Base-by-base conservation (phyloP, 2,329 filamentous ascomycete species). In the Uncinocarpus reesii region DNA sequence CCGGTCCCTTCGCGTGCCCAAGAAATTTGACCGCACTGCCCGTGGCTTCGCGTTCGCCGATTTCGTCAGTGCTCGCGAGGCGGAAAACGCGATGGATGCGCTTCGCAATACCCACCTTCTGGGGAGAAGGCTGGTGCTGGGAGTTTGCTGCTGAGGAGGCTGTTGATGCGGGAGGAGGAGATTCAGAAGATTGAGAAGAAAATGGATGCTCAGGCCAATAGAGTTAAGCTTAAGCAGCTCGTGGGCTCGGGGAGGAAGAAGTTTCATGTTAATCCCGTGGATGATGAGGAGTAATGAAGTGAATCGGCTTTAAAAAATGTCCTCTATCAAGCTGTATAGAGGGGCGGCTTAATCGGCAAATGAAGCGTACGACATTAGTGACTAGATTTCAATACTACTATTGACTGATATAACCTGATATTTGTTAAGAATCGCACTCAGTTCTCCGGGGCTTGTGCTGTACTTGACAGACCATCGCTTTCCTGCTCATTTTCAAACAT, bases 161-260 rank as follows among this genome's bases (percentile, higher is more conserved):
- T 32, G 76, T 92, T 56, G 89, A 96, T 70, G 83, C 92, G 2
- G n/a, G 92, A 98, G 71, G 87, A 89, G 68, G 89, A 96, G 70
- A 92, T 98, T 63, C 83, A 85, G 65, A 90, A 87, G 72, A 95
- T 98, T 84, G 86, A 94, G 70, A 85, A 86, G 76, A 98, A 95
- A 76, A 84, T 93, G 62, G 86, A 86, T 53, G 80, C 83, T 52
- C 90, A 96, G 71, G 79, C 85, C 65, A 86, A 93, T 71, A 92
- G 89, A 71, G 84, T 96, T 61, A 85, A 86, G 58, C 73, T 95
- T 61, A 87, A 94, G 70, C 83, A 87, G 65, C 81, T 96, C 62
- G 90, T 84, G 55, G 85, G 84, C 59, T 78, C 78, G 62, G 85
- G 84, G 51, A 68, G 89, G 61, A 88, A 83, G 69, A 94, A 86